These are phyloP conservation scores for Solanum tacnaense DNA, from an alignment of 257 asterid species.

Conservation along the genomic window DNA sequence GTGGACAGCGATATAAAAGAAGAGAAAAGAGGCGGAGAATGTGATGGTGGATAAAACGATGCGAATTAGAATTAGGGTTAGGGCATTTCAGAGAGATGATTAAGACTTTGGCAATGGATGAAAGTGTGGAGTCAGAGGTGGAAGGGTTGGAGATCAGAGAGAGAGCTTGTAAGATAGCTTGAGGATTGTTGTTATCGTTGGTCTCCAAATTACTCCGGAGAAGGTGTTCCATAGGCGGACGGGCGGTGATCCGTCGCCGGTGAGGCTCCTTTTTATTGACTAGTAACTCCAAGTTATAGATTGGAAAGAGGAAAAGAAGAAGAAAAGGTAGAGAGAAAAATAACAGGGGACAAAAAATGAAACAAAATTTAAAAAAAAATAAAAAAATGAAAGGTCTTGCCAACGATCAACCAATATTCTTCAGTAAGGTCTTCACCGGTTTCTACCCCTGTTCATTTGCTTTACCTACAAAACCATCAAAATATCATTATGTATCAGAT, in stretches of 20 bases:
- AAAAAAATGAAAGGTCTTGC: background rate
- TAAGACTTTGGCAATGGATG: conserved; percentile 35
- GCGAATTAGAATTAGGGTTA: background rate
- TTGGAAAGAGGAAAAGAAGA: background rate
- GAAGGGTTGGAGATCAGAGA: conserved; percentile 61
- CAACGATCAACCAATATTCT: background rate
- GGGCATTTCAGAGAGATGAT: conserved; percentile 29
- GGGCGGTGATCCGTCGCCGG: background rate
- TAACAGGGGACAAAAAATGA: background rate
- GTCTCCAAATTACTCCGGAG: background rate
- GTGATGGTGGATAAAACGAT: conserved; percentile 5
- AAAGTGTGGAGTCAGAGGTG: conserved; percentile 41
- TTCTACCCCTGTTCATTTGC: background rate
- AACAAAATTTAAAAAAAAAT: too few species aligned
- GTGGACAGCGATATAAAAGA: conserved; percentile 34
- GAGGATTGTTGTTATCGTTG: background rate
- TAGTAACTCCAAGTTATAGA: background rate
- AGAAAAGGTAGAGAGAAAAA: background rate
- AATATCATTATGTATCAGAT: background rate
- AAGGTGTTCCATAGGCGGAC: background rate
- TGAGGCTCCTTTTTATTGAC: background rate
- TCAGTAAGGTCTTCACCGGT: background rate
- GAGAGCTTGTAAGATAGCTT: conserved; percentile 11
- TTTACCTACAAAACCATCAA: background rate
- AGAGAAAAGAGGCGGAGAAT: conserved; percentile 44